Percentiles rank a stretch among this genome's conserved stretches.
Evolutionary conservation across 768 basidiomycete genomes (phyloP).

Genomic region (Boletales sp.): DNA sequence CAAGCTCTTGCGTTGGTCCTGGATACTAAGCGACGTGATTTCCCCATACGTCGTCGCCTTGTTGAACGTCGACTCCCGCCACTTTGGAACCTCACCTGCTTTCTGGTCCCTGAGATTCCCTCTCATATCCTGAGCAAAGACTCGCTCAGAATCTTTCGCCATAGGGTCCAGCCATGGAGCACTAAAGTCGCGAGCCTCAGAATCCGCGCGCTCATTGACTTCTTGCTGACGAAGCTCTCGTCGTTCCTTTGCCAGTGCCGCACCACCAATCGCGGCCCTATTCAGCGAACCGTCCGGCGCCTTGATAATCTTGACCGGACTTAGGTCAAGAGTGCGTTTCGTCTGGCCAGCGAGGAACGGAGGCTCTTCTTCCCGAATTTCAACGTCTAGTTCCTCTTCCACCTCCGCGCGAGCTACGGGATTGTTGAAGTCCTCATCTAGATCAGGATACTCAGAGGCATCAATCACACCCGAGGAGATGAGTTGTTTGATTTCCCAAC

Average conservation of each 20-base stretch:
- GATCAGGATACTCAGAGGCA: conserved; percentile 90
- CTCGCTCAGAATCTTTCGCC: conserved; percentile 79
- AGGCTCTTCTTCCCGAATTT: conserved; percentile 95
- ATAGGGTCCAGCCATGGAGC: conserved; percentile 99
- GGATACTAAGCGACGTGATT: conserved; percentile 84
- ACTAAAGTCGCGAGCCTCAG: conserved; percentile 90
- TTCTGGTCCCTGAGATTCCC: conserved; percentile 80
- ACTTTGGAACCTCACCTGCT: conserved; percentile 77
- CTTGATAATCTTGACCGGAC: conserved; percentile 97
- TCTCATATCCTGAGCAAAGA: conserved; percentile 92
- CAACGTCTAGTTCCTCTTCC: conserved; percentile 96
- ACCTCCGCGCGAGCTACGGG: conserved; percentile 78
- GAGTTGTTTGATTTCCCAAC: conserved; percentile 99
- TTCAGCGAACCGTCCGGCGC: conserved; percentile 98
- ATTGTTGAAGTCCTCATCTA: conserved; percentile 82
- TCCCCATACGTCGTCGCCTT: conserved; percentile 96
- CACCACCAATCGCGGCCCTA: conserved; percentile 90
- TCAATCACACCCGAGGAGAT: conserved; percentile 92
- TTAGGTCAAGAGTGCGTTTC: conserved; percentile 90
- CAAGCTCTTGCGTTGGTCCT: conserved; percentile 86
- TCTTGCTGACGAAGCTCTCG: conserved; percentile 93
- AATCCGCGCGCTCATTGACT: conserved; percentile 89
- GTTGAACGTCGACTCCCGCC: conserved; percentile 92
- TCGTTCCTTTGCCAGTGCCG: conserved; percentile 91
- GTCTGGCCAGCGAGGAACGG: conserved; percentile 96